Base-by-base conservation (phyloP, 495 filamentous ascomycete species). In the Lindgomyces ingoldianus region DNA sequence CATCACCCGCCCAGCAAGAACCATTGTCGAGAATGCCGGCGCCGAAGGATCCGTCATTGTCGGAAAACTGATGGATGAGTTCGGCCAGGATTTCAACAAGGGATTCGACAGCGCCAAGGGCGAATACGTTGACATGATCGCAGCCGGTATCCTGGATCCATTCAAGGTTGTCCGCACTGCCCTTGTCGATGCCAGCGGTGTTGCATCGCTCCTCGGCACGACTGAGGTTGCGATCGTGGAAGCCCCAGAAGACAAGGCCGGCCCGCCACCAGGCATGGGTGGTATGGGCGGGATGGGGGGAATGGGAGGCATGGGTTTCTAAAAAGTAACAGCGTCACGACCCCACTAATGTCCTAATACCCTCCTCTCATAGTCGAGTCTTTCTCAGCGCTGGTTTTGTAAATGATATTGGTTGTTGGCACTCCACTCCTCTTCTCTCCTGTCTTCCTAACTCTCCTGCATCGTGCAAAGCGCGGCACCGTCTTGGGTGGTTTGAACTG, bases 131-230 rank as follows among this genome's bases (percentile, higher is more conserved):
- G 93, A 98, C 81, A 98, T 98, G 94, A 96, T 98, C 76, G 76
- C 85, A 65, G 83, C 90, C 61, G 94, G 94, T 88, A 98, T 98
- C 76, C 88, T 98, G 70, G 94, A 98, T 74, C 94, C 94, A 49
- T 87, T 98, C 83, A 98, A 98, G 89, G 94, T 98, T 66, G 94
- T 98, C 72, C 91, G 94, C 69, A 98, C 93, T 64, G 91, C 89
- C 57, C 85, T 98, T 36, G 84, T 93, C 73, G 94, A 98, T 76
- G 94, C 94, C 72, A 91, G 87, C 76, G 94, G 94, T 81, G 94
- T 98, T 70, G 93, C 94, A 44, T 97, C 93, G 55, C 85, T 98
- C 58, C 89, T 98, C 66, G 94, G 94, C 77, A 98, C 94, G 70
- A 98, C 95, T 65, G 94, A 98, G 79, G 93, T 96, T 62, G 92